Base-by-base conservation (phyloP, 2,329 filamentous ascomycete species). In the Metarhizium robertsii region DNA sequence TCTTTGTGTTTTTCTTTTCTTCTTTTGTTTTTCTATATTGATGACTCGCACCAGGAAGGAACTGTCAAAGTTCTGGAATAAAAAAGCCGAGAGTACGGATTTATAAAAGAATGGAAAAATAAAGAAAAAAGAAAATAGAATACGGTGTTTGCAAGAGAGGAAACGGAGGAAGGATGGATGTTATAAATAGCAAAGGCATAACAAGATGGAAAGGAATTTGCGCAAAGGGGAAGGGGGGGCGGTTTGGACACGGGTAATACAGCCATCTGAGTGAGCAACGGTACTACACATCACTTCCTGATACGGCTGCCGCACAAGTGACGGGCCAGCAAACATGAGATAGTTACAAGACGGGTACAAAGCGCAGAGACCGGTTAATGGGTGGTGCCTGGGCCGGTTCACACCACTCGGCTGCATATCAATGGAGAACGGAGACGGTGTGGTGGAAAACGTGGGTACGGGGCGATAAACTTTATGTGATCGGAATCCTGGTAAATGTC, bases 241-340 rank as follows among this genome's bases (percentile, higher is more conserved):
- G 10, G 40, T 6, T 45, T 10, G 18, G 7, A 45, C 18, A 16
- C 10, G 7, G 32, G 32, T 34, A 34, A 40, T 40, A 16, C 11
- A 16, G 38, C 8, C 38, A 40, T 40, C 38, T 40, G 38, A 6
- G 38, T 40, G 14, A 40, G 38, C 14, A 16, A 13, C 14, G 2
- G 45, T 48, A 10, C 40, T 10, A 47, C 45, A 48, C 45, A 53
- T 53, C 43, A 48, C 45, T 53, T 53, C 45, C 52, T 48, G 32
- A 53, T 40, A 29, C 32, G 52, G 45, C n/a, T 4, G 8, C 18
- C 14, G 13, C 14, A 36, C 36, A 34, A 43, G 45, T 2, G 5
- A 10, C 7, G 8, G 25, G 10, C 45, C 25, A 30, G 45, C 45
- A 48, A 48, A 30, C 45, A 45, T 20, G 16, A 40, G n/a, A 20